These are phyloP conservation scores for Cymbidium sinense DNA, from an alignment of 106 monocot species.

Conservation along the genomic window DNA sequence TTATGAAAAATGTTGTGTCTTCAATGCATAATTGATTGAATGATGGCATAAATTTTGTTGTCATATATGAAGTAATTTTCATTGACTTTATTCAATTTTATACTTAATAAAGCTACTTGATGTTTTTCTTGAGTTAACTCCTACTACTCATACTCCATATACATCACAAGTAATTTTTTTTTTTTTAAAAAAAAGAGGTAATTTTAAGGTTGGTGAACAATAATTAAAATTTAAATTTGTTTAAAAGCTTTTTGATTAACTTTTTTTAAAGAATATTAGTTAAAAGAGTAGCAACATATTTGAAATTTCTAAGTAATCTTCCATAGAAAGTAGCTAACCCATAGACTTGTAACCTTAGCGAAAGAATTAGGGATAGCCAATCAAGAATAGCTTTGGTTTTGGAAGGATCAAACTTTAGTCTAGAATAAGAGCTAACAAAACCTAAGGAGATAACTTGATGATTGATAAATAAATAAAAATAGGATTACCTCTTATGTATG, in stretches of 20 bases:
- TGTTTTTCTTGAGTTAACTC: not conserved
- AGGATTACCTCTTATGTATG: too few relatives aligned
- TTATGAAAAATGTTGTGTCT: not conserved
- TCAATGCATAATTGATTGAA: not conserved
- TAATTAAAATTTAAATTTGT: not conserved
- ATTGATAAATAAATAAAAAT: too few relatives aligned
- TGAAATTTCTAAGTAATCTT: not conserved
- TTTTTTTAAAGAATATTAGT: not conserved
- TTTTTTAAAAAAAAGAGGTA: not conserved
- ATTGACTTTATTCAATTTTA: not conserved
- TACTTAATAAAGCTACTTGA: not conserved
- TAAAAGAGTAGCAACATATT: not conserved
- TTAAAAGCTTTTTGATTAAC: not conserved
- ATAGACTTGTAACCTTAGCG: not conserved
- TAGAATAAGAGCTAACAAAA: too few relatives aligned
- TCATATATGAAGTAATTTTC: not conserved
- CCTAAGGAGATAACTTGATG: too few relatives aligned
- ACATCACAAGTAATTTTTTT: not conserved
- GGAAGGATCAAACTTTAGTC: too few relatives aligned
- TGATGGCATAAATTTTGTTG: not conserved
- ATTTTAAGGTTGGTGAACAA: not conserved
- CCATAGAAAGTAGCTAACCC: not conserved
- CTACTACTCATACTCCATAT: not conserved
- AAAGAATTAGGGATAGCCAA: too few relatives aligned
- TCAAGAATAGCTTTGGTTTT: too few relatives aligned